Evolutionary conservation across 768 basidiomycete species (phyloP), one percentile per base, ranked within the genome.

Genomic region (Termitomyces sp.): DNA sequence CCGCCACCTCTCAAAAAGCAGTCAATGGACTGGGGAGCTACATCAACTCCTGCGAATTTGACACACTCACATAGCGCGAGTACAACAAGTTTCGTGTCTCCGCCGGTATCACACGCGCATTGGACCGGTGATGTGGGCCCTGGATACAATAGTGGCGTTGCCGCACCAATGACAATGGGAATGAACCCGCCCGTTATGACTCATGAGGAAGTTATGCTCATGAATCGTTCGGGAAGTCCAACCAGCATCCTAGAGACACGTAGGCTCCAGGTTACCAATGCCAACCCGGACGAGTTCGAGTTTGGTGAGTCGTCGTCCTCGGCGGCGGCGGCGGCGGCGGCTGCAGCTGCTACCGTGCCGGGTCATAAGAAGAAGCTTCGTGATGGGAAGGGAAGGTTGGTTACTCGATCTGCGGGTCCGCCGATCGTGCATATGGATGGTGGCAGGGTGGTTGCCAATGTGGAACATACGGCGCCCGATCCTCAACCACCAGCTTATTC

Each of bases 371-470:
- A 54, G 45, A 52, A 47, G 46, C 55, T 55, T 26, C 32, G 56
- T 12, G 62, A 63, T 40, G 62, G 64, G 54, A 63, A 65, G 26
- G 64, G 64, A 18, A 61, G 64, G 30, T 16, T 63, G 37, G 50
- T 74, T 69, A 62, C 60, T 32, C 51, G 57, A 14, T 57, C 60
- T 24, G 65, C 69, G 20, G 71, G 71, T 57, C 64, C 71, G 33
- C 71, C 71, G 16, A 58, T 77, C 40, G 71, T 79, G 22, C 75
- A 79, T 65, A 60, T 75, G 37, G 76, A 77, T 67, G 76, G 76
- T 26, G 72, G 71, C 4, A 63, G 71, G 49, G 72, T 73, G 60
- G 67, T 70, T 58, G 63, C 69, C n/a, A 44, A 52, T 50, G 71
- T 72, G 58, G 67, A 30, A 40, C 22, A 55, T 43, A 33, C 36